Evolutionary conservation across 2,329 filamentous ascomycete species (phyloP).

Genomic region (Pseudogymnoascus verrucosus): DNA sequence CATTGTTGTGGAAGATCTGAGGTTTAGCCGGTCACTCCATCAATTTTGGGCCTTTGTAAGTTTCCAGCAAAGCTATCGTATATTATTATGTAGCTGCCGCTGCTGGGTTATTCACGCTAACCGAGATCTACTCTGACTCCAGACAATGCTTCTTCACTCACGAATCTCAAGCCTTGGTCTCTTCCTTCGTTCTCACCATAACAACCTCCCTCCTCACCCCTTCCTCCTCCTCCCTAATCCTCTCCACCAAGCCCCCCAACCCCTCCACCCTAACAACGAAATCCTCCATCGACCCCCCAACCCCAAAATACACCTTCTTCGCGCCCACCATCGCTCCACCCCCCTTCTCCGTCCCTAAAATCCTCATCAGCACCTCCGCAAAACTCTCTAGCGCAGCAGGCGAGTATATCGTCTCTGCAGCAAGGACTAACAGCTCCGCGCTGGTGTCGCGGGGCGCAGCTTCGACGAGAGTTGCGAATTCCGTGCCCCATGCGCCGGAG

Average conservation of each 20-base stretch:
- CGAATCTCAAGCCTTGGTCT: neutral
- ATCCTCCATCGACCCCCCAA: conserved; percentile 73
- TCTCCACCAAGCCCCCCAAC: conserved; percentile 41
- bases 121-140: neutral
- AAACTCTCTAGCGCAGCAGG: conserved; percentile 63
- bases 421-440: conserved; percentile 46
- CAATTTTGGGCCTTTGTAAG: neutral
- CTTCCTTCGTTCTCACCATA: conserved; percentile 18
- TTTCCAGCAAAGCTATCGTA: neutral
- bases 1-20: neutral
- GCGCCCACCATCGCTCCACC: conserved; percentile 58
- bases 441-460: conserved; percentile 27
- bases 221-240: conserved; percentile 49
- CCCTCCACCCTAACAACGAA: conserved; percentile 49
- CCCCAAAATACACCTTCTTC: conserved; percentile 77
- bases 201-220: conserved; percentile 57
- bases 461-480: conserved; percentile 51
- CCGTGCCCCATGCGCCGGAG: conserved; percentile 66
- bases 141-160: neutral
- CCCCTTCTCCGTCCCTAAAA: conserved; percentile 43
- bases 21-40: neutral
- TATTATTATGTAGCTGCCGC: neutral
- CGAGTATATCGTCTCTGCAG: conserved; percentile 78
- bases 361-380: conserved; percentile 53
- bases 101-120: neutral